phyloP scores from a whole-genome alignment of 1,284 basidiomycete genomes.

The Trametes versicolor region DNA sequence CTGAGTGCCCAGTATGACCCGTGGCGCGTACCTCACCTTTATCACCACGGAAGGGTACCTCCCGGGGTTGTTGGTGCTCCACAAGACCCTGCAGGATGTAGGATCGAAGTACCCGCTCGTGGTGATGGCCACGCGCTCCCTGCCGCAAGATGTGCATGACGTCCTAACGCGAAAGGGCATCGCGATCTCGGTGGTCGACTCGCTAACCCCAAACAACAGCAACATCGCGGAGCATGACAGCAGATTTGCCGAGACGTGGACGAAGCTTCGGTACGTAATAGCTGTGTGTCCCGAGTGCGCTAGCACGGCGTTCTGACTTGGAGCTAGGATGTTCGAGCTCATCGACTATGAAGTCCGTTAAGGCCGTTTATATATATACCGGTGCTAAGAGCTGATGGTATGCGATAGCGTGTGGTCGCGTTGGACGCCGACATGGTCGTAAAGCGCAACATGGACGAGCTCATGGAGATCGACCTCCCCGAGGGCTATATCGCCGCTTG shows the following conservation, averaged over 20 bases:
- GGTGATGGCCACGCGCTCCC: slow-evolving; percentile 77
- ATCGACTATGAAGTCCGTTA: slow-evolving; percentile 75
- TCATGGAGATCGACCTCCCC: slow-evolving; percentile 78
- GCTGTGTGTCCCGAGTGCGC: slow-evolving; percentile 1
- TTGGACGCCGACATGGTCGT: slow-evolving; percentile 95
- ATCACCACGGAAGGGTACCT: slow-evolving; percentile 77
- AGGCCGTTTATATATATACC: neutral
- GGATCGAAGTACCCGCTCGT: slow-evolving; percentile 82
- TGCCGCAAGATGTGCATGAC: slow-evolving; percentile 63
- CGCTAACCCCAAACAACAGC: slow-evolving; percentile 65
- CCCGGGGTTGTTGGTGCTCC: slow-evolving; percentile 78
- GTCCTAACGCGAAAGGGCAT: slow-evolving; percentile 68
- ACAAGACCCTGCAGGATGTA: slow-evolving; percentile 71
- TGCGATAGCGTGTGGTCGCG: slow-evolving; percentile 76
- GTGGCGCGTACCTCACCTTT: slow-evolving; percentile 66
- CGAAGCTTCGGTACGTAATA: slow-evolving; percentile 77
- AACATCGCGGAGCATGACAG: slow-evolving; percentile 61
- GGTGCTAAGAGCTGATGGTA: slow-evolving; percentile 8
- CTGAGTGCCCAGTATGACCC: slow-evolving; percentile 41
- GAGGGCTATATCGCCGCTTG: slow-evolving; percentile 83
- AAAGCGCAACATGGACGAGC: slow-evolving; percentile 89
- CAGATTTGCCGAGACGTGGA: slow-evolving; percentile 90
- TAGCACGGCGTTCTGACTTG: neutral
- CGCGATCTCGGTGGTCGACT: slow-evolving; percentile 64
- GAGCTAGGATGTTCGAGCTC: slow-evolving; percentile 76